Conservation (phyloP, 192 early-diverging fungal genomes). For the Mortierella antarctica region DNA sequence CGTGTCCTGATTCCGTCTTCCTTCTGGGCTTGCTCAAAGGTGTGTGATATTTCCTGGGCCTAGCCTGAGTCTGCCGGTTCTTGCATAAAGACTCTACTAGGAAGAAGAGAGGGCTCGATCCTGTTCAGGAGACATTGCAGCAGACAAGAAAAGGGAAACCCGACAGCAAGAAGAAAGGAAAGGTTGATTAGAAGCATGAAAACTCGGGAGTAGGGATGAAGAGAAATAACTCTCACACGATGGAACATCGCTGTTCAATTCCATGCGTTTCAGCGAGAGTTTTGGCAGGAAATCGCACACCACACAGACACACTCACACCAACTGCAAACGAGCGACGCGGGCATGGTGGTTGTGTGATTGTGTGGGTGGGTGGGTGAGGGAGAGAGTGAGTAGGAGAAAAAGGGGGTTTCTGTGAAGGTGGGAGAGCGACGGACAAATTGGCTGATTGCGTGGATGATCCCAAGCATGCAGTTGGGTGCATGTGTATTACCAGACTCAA, state of each 20-base stretch:
- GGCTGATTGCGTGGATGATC: neutral
- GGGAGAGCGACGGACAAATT: neutral
- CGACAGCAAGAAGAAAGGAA: too few relatives aligned
- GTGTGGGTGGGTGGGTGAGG: neutral
- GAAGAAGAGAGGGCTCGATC: too few relatives aligned
- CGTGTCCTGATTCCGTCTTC: neutral
- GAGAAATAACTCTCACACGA: too few relatives aligned
- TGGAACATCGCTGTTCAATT: too few relatives aligned
- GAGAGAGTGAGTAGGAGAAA: slow-evolving; percentile 1
- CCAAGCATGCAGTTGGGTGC: neutral
- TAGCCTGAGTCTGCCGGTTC: too few relatives aligned
- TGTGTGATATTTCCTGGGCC: too few relatives aligned
- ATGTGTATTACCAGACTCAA: neutral
- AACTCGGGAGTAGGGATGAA: too few relatives aligned
- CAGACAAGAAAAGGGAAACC: too few relatives aligned
- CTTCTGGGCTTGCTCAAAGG: neutral
- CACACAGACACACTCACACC: neutral
- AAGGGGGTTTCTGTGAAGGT: neutral
- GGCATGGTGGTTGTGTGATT: neutral
- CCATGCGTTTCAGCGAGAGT: neutral
- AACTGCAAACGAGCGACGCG: neutral
- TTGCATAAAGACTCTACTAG: too few relatives aligned
- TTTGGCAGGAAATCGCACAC: neutral
- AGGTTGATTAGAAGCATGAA: too few relatives aligned
- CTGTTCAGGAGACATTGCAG: too few relatives aligned